Base-by-base conservation (phyloP, 306 rosid genomes). In the Citrullus mucosospermus region DNA sequence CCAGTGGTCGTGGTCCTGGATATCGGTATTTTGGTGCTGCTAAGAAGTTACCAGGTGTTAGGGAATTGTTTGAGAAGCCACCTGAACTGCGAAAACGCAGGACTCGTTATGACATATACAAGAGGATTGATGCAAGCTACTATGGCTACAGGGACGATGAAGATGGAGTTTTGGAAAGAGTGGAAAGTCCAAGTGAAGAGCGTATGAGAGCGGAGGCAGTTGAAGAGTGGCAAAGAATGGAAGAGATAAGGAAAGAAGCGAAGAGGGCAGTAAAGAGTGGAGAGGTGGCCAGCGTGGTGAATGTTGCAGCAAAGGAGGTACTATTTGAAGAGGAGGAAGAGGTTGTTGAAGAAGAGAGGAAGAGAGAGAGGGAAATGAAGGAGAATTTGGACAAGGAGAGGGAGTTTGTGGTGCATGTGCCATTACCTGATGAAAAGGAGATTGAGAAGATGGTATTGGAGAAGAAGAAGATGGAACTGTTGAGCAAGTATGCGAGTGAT, bases 1-100 rank as follows among this genome's bases (percentile, higher is more conserved):
- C 97, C 0, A 85, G 96, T 14, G 98, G 98, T 56, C 96, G 98
- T 0, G 98, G 98, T 38, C 93, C 97, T 0, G 98, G 98, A 0
- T 95, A 95, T 46, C 86, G 96, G 1, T 95, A 95, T 22, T 95
- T 92, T 4, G 98, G 98, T 13, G 97, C 98, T 0, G 97, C 98
- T 0, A 95, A 95, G 83, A 90, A 92, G 78, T 81, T 92, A 22
- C 97, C 98, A 0, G 97, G 98, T 0, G 98, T 95, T 4, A 78
- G 80, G 0, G 97, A 95, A 85, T 87, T 95, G 11, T 95, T 92
- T 28, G 98, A 95, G 81, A 95, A 92, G 88, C 97, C 97, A 0
- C 96, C 91, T 4, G 97, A 92, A 86, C 86, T 95, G 1, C 80
- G 98, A 11, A 92, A 91, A 72, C 86, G 97, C 5, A 78, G 97